phyloP scores from a whole-genome alignment of 306 rosid genomes.

The Vigna unguiculata region DNA sequence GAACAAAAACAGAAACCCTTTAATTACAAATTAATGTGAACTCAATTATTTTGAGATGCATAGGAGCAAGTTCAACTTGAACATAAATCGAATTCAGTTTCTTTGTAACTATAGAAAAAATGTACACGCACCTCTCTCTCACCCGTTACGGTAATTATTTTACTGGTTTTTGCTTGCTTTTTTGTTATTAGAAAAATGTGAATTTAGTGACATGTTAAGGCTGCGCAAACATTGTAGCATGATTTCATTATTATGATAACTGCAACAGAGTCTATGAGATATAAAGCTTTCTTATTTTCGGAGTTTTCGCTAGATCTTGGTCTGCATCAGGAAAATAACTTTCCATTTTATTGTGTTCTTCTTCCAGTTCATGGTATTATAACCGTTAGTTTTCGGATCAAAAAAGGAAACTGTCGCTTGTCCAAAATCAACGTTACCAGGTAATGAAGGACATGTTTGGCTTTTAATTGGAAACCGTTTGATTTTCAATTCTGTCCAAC shows the following conservation, averaged over 20 bases:
- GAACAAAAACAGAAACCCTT: neutral
- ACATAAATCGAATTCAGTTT: too few species aligned
- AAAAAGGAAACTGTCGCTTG: neutral
- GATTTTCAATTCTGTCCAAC: neutral
- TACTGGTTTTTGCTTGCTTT: too few species aligned
- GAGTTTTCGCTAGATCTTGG: neutral
- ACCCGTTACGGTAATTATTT: too few species aligned
- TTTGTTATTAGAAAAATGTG: neutral
- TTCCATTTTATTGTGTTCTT: neutral
- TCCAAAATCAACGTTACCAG: constrained; percentile 7
- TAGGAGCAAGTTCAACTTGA: too few species aligned
- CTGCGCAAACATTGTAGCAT: neutral
- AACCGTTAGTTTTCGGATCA: too few species aligned
- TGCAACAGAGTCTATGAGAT: neutral
- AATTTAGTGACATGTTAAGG: neutral
- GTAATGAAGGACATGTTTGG: neutral
- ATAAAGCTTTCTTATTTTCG: neutral
- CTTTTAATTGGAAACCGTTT: neutral
- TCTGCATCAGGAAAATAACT: neutral
- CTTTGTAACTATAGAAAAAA: too few species aligned
- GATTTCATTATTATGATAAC: neutral
- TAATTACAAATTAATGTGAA: too few species aligned
- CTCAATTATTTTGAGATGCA: too few species aligned
- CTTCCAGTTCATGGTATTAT: neutral
- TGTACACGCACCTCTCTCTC: too few species aligned